These are phyloP conservation scores for Flaveria brownii DNA, from an alignment of 129 eudicot genomes.

Conservation along the genomic window DNA sequence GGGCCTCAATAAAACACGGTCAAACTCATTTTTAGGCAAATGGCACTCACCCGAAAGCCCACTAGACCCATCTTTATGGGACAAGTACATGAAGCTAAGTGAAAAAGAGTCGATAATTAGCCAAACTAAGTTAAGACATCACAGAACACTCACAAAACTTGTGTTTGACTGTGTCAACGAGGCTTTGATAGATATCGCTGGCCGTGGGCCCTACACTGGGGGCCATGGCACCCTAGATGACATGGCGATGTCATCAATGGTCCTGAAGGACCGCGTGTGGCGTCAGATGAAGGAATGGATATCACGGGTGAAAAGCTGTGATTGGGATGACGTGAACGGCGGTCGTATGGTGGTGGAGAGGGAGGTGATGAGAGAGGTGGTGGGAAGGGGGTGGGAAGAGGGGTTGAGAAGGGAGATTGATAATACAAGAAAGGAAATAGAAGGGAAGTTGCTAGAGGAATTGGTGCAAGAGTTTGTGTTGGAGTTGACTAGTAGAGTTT, in stretches of 20 bases:
- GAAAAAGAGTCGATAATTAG: slow-evolving; percentile 44
- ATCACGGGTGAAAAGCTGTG: slow-evolving; percentile 41
- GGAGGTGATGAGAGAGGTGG: slow-evolving; percentile 69
- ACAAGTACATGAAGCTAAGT: slow-evolving; percentile 50
- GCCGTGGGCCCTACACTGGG: slow-evolving; percentile 37
- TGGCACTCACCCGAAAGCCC: slow-evolving; percentile 95
- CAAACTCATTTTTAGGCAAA: slow-evolving; percentile 43
- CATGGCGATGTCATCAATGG: slow-evolving; percentile 25
- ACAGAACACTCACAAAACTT: slow-evolving; percentile 59
- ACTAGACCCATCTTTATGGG: slow-evolving; percentile 68
- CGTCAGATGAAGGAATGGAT: slow-evolving; percentile 63
- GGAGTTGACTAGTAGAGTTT: slow-evolving; percentile 54
- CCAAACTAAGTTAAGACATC: slow-evolving; percentile 58
- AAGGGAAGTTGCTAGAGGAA: slow-evolving; percentile 74
- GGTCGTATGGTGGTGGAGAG: slow-evolving; percentile 38
- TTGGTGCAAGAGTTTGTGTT: slow-evolving; percentile 68
- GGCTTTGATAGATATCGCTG: slow-evolving; percentile 51
- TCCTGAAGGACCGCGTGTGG: slow-evolving; percentile 62
- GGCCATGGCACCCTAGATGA: slow-evolving; percentile 20
- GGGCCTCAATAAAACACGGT: slow-evolving; percentile 46
- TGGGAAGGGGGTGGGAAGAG: slow-evolving; percentile 70
- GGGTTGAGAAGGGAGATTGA: slow-evolving; percentile 54
- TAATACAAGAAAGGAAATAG: slow-evolving; percentile 63
- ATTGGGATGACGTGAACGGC: slow-evolving; percentile 37
- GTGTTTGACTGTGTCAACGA: slow-evolving; percentile 83